Base-by-base conservation (phyloP, 2,329 filamentous ascomycete genomes). In the Aspergillus sp. region DNA sequence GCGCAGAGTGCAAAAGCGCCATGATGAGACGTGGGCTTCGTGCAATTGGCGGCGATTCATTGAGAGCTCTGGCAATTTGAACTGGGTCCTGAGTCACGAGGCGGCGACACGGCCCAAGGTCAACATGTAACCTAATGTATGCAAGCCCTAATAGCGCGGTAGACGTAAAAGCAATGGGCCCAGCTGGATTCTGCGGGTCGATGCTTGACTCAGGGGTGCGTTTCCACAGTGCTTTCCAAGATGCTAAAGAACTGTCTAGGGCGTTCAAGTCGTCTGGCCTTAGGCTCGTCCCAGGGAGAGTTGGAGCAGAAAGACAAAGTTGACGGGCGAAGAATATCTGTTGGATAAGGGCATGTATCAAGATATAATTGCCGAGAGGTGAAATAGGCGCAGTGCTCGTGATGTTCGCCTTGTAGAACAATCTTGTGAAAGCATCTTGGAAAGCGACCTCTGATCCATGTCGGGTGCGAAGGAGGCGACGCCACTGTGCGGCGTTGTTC, bases 201-300 rank as follows among this genome's bases (percentile, higher is more conserved):
- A 83, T 77, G 54, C 79, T 79, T 3, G 81, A 83, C 63, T 84
- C 81, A 3, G 79, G 78, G 1, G 78, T 79, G 39, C 76, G 74
- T 62, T 82, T 81, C 82, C 82, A 84, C 33, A 79, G 74, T 11
- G 74, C 71, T 61, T 83, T 81, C 82, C 82, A 84, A 3, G 76
- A 74, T 52, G 74, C 73, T 14, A 84, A 66, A 3, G 81, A 80
- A 21, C 67, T 70, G 51, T 83, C 80, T 44, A 83, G 67, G 2
- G 71, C 68, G 14, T 73, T 68, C 23, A 80, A 67, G 57, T 81
- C 77, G 39, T 81, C 79, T 12, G 70, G 69, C 33, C 78, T 70
- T 19, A 80, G 61, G 56, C 76, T 77, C 3, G 75, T 76, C 11
- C 75, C 75, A 14, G 72, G 70, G 64, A 78, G 73, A 35, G 67